phyloP scores from a whole-genome alignment of 352 stramenopile species.

The Globisporangium recalcitrans region DNA sequence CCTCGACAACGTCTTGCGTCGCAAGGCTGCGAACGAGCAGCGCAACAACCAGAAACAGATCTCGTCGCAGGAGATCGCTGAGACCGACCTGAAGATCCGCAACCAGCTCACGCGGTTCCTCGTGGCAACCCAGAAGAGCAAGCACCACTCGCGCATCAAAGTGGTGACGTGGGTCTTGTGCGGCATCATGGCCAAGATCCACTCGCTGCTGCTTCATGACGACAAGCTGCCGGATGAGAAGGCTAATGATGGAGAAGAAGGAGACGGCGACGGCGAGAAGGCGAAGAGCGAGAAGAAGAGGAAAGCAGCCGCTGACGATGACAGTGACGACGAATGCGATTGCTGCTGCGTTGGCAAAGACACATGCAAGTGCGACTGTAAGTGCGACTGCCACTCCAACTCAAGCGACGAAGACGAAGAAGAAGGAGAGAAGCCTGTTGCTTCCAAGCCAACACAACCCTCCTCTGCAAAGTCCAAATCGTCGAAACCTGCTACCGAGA shows the following conservation, averaged over 20 bases:
- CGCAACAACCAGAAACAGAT: constrained; percentile 37
- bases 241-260: constrained; percentile 12
- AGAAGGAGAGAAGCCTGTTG: background rate
- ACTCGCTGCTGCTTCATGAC: constrained; percentile 60
- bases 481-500: constrained; percentile 14
- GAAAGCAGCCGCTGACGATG: constrained; percentile 26
- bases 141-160: constrained; percentile 75
- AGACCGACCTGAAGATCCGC: constrained; percentile 70
- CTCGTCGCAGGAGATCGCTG: constrained; percentile 62
- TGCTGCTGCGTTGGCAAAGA: constrained; percentile 68
- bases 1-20: constrained; percentile 71
- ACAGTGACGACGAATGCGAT: constrained; percentile 70
- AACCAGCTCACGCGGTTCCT: constrained; percentile 79
- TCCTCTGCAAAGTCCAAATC: constrained; percentile 17
- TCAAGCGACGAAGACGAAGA: constrained; percentile 42
- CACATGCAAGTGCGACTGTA: constrained; percentile 46
- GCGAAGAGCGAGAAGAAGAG: constrained; percentile 31
- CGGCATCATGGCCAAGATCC: constrained; percentile 81
- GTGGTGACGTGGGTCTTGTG: constrained; percentile 85
- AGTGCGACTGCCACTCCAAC: constrained; percentile 65
- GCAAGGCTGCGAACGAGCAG: constrained; percentile 37
- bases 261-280: constrained; percentile 48
- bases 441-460: constrained; percentile 14
- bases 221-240: constrained; percentile 53
- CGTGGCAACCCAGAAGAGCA: constrained; percentile 63